phyloP scores from a whole-genome alignment of 371 early-diverging fungal genomes.

The Mortierella sp. region DNA sequence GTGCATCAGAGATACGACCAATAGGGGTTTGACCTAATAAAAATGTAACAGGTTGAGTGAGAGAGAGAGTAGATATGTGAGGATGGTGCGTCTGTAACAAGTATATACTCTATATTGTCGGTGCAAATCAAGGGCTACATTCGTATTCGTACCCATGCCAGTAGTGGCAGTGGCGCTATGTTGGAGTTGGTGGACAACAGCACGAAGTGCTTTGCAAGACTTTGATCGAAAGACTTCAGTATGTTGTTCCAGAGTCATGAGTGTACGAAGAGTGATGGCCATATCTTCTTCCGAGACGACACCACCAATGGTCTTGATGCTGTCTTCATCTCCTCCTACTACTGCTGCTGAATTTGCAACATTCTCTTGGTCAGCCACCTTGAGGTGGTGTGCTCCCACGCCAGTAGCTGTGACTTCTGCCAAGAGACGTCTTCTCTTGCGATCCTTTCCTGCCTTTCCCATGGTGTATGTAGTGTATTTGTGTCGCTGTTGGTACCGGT shows the following conservation, averaged over 20 bases:
- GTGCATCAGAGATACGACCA: conserved; percentile 61
- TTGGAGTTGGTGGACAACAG: conserved; percentile 54
- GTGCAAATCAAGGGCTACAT: neutral
- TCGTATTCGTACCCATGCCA: conserved; percentile 46
- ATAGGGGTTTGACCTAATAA: conserved; percentile 53
- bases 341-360: neutral
- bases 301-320: conserved; percentile 25
- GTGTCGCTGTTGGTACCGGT: neutral
- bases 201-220: conserved; percentile 53
- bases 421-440: conserved; percentile 58
- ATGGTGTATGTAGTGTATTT: conserved; percentile 13
- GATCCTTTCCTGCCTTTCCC: conserved; percentile 58
- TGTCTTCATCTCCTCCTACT: neutral
- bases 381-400: conserved; percentile 24
- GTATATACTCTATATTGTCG: neutral
- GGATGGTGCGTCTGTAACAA: neutral
- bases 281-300: conserved; percentile 56
- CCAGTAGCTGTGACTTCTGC: conserved; percentile 35
- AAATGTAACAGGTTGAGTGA: neutral
- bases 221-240: conserved; percentile 55
- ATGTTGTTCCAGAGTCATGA: conserved; percentile 51
- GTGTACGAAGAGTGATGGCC: conserved; percentile 50
- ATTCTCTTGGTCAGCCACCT: conserved; percentile 34
- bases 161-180: conserved; percentile 53
- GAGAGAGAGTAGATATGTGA: neutral